Base-by-base conservation (phyloP, 2,329 filamentous ascomycete species). In the Calonectria naviculata region DNA sequence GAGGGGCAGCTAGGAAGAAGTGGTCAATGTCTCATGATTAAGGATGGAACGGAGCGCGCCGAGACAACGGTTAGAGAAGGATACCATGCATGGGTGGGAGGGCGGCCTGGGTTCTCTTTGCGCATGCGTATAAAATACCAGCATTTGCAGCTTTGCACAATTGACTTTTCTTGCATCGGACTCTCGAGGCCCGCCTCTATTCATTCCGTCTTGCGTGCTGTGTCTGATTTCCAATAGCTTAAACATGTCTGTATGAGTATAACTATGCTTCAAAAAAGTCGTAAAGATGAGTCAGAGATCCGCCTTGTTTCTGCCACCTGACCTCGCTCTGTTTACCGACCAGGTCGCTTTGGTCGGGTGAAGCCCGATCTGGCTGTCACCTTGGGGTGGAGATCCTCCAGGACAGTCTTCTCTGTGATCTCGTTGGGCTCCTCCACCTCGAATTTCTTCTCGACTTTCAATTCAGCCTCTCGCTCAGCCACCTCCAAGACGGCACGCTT, bases 261-360 rank as follows among this genome's bases (percentile, higher is more conserved):
- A 47, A 44, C 38, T 47, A 41, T 41, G 31, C 31, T 28, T 38
- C 38, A 26, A 38, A 38, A 36, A 58, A 15, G 52, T 58, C 52
- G 21, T 24, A 38, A 36, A 58, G 21, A 36, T 58, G 52, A 38
- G 52, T 38, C 34, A 58, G 7, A 24, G 8, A 24, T 26, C 52
- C 31, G 21, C 52, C 52, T 31, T 44, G 17, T n/a, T 31, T 66
- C 38, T 68, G 58, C 52, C 12, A 56, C 13, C 34, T 49, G 63
- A 38, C 41, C 47, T 61, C n/a, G 8, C 62, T 34, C 15, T 46
- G 56, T 75, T 80, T 75, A 90, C 85, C 92, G 87, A 42, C 94
- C 94, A 6, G 94, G 94, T 78, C 93, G 89, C 90, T 95, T 95
- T 31, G 94, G 94, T 80, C 94, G 89, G 78, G 90, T 92, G 83